Percentiles rank a stretch among this genome's conserved stretches.
These are phyloP conservation scores for Phytophthora megakarya DNA, from an alignment of 352 stramenopile genomes.

Conservation along the genomic window DNA sequence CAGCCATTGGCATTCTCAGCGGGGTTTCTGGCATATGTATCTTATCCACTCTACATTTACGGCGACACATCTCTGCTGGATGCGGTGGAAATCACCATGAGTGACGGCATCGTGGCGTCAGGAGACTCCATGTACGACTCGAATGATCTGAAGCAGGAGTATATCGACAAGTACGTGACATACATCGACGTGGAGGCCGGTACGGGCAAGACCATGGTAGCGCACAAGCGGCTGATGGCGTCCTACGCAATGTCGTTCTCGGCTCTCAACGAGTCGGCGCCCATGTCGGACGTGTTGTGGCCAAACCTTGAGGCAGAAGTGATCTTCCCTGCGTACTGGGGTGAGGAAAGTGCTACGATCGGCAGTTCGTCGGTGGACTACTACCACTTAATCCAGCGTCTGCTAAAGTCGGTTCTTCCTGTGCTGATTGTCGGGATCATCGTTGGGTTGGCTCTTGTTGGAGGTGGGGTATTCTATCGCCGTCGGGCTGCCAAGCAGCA, in stretches of 20 bases:
- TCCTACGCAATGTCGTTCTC: conserved; percentile 63
- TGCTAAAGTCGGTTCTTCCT: conserved; percentile 51
- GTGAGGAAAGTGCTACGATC: conserved; percentile 50
- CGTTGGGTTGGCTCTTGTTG: conserved; percentile 39
- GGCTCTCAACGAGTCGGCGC: conserved; percentile 26
- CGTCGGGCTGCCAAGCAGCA: conserved; percentile 37
- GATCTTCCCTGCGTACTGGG: conserved; percentile 64
- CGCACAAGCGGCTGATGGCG: conserved; percentile 62
- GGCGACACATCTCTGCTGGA: conserved; percentile 54
- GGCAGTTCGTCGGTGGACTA: conserved; percentile 35
- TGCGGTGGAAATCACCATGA: conserved; percentile 57
- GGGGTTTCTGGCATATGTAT: conserved; percentile 72
- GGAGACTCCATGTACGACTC: conserved; percentile 46
- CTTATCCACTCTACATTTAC: conserved; percentile 67
- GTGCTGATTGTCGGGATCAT: conserved; percentile 55
- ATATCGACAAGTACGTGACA: conserved; percentile 58
- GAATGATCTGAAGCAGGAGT: conserved; percentile 46
- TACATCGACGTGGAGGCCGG: conserved; percentile 64
- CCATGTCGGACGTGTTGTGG: conserved; percentile 73
- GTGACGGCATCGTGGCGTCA: conserved; percentile 44
- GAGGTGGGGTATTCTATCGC: conserved; percentile 46
- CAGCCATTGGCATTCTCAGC: conserved; percentile 61
- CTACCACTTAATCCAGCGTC: conserved; percentile 46
- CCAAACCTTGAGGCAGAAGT: conserved; percentile 58
- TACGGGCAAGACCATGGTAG: conserved; percentile 76